A percentile compares a stretch with the other conserved stretches of the same genome.
Conservation (phyloP, 2,329 filamentous ascomycete genomes). For the Aspergillus thermomutatus region DNA sequence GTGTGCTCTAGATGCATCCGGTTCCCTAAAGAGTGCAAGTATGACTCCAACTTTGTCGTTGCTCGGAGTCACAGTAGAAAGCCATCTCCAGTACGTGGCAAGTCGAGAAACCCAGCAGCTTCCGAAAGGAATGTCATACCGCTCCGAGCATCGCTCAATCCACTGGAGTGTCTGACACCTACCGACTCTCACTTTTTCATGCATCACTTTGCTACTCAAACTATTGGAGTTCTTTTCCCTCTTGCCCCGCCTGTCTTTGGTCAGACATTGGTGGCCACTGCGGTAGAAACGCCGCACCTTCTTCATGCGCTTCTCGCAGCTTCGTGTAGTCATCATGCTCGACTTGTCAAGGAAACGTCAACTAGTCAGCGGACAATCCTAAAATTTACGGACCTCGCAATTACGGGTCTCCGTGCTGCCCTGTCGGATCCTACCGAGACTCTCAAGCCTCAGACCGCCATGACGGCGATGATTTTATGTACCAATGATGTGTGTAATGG, state of each 20-base stretch:
- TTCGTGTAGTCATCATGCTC: constrained; percentile 27
- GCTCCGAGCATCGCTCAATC: constrained; percentile 13
- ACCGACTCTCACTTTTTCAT: constrained; percentile 24
- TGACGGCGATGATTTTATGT: constrained; percentile 29
- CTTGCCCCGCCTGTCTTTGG: constrained; percentile 22
- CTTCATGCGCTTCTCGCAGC: constrained; percentile 27
- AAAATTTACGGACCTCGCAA: constrained; percentile 27
- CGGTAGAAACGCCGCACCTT: constrained; percentile 24
- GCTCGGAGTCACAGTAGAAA: background rate
- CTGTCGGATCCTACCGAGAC: constrained; percentile 11
- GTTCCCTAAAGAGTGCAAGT: constrained; percentile 23
- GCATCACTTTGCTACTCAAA: constrained; percentile 24
- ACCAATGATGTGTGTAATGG: constrained; percentile 35
- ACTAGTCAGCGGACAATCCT: constrained; percentile 15
- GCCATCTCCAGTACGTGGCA: background rate
- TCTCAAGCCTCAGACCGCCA: constrained; percentile 21
- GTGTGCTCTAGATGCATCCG: constrained; percentile 24
- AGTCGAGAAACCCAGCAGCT: background rate
- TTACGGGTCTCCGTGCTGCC: constrained; percentile 20
- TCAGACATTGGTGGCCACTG: constrained; percentile 20
- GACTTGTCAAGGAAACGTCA: constrained; percentile 18
- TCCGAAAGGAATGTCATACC: constrained; percentile 1
- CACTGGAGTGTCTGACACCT: constrained; percentile 17
- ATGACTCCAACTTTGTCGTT: constrained; percentile 21
- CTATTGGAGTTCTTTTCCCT: constrained; percentile 25